Base-by-base conservation (phyloP, 768 basidiomycete species). In the Naganishia randhawae region DNA sequence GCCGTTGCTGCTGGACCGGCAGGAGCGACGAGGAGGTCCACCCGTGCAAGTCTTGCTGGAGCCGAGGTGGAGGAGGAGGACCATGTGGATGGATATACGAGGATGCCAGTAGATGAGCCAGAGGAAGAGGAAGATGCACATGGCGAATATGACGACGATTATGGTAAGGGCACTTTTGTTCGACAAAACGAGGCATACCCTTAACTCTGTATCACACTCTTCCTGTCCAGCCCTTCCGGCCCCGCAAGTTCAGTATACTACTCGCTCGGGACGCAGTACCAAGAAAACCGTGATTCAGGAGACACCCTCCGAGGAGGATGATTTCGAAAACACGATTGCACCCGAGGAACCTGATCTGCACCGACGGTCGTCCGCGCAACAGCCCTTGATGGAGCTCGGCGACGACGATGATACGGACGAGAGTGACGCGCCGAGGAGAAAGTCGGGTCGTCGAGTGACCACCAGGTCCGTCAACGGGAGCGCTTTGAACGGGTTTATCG, bases 271-370 rank as follows among this genome's bases (percentile, higher is more conserved):
- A n/a, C 57, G 57, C 5, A 25, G 37, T 11, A 61, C 57, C 22
- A 37, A 39, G 22, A 61, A 61, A 29, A 61, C 57, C 9, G 57
- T 61, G n/a, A 61, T 61, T 22, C 57, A 61, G 37, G 57, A 61
- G 27, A 61, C 57, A 25, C 57, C 57, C 3, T 61, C 57, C 17
- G 65, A 66, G 9, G 53, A 55, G 45, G 66, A 67, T 35, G 66
- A 55, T 6, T 67, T 67, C 37, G 66, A 67, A n/a, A 67, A 67
- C 42, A 66, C 48, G 37, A 66, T 66, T 35, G 51, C 25, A 9
- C 48, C 51, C 2, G 65, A 66, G 19, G 63, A 33, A 39, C 48
- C 39, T 51, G 65, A 41, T 50, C 32, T 31, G n/a, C 17, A 13
- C 25, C 22, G 35, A 37, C 35, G 33, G 11, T 29, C 33, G 61